These are phyloP conservation scores for Casuarina cunninghamiana DNA, from an alignment of 306 rosid species.

Conservation along the genomic window DNA sequence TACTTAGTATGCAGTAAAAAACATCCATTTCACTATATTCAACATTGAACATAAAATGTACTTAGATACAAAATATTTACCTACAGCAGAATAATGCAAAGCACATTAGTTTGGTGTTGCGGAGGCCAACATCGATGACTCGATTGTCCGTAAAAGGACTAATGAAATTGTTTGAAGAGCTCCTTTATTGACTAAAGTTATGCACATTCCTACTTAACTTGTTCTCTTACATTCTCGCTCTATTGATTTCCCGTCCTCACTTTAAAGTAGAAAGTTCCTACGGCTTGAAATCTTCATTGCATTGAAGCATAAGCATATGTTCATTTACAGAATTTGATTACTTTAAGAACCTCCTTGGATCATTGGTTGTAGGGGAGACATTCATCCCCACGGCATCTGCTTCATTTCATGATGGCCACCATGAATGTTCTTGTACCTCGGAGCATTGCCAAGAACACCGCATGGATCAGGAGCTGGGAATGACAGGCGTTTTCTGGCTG, in stretches of 20 bases:
- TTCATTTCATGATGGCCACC: slow-evolving; percentile 15
- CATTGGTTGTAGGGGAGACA: slow-evolving; percentile 30
- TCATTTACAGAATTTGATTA: neutral
- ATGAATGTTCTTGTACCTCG: neutral
- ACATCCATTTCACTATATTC: too few relatives aligned
- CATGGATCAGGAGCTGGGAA: slow-evolving; percentile 31
- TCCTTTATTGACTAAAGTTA: neutral
- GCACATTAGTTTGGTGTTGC: neutral
- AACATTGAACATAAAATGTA: too few relatives aligned
- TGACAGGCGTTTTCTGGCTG: slow-evolving; percentile 42
- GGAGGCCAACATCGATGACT: neutral
- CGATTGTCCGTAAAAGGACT: neutral
- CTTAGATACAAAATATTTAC: neutral
- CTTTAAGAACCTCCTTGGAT: slow-evolving; percentile 27
- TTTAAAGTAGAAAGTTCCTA: neutral
- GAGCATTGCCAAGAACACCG: neutral
- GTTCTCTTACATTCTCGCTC: neutral
- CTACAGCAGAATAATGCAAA: neutral
- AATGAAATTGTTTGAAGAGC: neutral
- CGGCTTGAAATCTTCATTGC: neutral
- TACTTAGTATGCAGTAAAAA: too few relatives aligned
- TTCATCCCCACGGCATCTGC: slow-evolving; percentile 25
- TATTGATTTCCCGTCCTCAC: neutral
- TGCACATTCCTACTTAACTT: neutral
- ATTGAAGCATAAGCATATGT: neutral